Conservation (phyloP, 2,329 filamentous ascomycete species). For the Paracorniculantispora psalliotae region DNA sequence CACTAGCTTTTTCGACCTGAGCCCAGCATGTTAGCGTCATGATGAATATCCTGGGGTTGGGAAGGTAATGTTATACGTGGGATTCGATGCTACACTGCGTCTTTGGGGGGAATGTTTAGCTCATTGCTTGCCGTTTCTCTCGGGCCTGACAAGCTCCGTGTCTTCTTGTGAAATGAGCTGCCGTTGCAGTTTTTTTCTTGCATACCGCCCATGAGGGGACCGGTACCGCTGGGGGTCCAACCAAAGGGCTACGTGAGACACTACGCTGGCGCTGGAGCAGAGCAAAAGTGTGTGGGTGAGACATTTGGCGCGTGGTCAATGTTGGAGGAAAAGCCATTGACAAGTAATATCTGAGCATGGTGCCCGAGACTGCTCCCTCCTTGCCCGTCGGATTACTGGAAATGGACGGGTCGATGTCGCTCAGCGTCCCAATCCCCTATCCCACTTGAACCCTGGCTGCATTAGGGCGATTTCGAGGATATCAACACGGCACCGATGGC, state of each 20-base stretch:
- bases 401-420: background rate
- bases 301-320: background rate
- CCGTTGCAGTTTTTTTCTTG: too few relatives aligned
- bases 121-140: background rate
- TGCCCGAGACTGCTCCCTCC: background rate
- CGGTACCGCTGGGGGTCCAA: background rate
- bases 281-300: background rate
- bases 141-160: background rate
- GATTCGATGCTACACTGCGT: background rate
- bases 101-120: background rate
- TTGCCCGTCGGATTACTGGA: slow-evolving; percentile 6
- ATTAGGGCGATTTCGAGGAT: background rate
- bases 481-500: background rate
- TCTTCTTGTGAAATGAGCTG: background rate
- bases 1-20: background rate
- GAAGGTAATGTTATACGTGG: background rate
- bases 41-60: background rate
- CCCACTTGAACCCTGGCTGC: slow-evolving; percentile 1
- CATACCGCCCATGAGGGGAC: background rate
- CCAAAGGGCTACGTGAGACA: background rate
- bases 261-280: background rate
- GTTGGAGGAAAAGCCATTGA: background rate
- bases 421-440: background rate
- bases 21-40: background rate
- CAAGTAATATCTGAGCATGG: background rate